phyloP scores from a whole-genome alignment of 768 basidiomycete genomes.

The Ephemerocybe angulata region DNA sequence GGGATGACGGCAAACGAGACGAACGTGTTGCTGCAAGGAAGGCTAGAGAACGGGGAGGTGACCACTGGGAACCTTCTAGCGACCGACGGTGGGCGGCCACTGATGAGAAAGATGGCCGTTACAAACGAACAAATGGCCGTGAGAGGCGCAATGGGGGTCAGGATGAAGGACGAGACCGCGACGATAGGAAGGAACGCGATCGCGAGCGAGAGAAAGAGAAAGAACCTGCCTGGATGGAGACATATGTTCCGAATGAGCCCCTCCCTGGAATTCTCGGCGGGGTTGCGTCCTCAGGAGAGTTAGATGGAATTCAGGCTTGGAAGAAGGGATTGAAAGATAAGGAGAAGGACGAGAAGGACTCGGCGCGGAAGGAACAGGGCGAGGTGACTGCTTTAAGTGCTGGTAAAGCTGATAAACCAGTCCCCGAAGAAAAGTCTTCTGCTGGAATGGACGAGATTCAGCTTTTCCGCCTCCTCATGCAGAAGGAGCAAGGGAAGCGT shows the following conservation, averaged over 20 bases:
- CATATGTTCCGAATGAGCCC: slow-evolving; percentile 64
- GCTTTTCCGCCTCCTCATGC: slow-evolving; percentile 80
- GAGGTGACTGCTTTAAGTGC: slow-evolving; percentile 9
- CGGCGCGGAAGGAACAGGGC: background rate
- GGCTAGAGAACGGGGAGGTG: slow-evolving; percentile 43
- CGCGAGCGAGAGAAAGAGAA: slow-evolving; percentile 68
- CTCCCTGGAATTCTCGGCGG: slow-evolving; percentile 63
- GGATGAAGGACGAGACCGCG: slow-evolving; percentile 46
- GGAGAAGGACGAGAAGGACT: slow-evolving; percentile 52
- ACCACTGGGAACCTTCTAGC: slow-evolving; percentile 43
- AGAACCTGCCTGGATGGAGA: slow-evolving; percentile 92
- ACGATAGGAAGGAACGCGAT: slow-evolving; percentile 31
- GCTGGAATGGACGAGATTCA: slow-evolving; percentile 70
- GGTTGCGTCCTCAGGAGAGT: slow-evolving; percentile 55
- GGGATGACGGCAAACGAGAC: slow-evolving; percentile 79
- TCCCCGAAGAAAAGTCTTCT: slow-evolving; percentile 31
- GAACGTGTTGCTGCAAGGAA: slow-evolving; percentile 67
- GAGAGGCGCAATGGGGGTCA: slow-evolving; percentile 44
- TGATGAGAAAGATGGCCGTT: slow-evolving; percentile 69
- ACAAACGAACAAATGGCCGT: slow-evolving; percentile 55
- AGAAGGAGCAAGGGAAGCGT: slow-evolving; percentile 60
- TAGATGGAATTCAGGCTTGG: slow-evolving; percentile 85
- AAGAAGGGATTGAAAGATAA: slow-evolving; percentile 82
- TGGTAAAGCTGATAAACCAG: background rate
- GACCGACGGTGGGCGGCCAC: slow-evolving; percentile 56